phyloP scores from a whole-genome alignment of 345 rosid species.

The Theobroma cacao region DNA sequence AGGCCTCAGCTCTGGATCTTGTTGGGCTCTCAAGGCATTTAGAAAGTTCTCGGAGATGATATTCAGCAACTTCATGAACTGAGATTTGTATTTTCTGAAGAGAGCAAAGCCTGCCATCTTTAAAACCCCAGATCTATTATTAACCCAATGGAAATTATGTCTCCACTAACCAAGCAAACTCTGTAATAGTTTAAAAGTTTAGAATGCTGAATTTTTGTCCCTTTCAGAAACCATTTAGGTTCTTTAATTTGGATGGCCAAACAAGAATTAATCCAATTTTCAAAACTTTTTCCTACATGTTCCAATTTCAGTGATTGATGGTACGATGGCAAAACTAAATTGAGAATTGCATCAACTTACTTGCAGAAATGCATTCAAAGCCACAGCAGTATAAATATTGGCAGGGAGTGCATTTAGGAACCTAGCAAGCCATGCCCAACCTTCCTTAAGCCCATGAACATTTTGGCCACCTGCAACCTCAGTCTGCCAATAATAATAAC shows the following conservation, averaged over 20 bases:
- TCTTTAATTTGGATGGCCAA: not conserved
- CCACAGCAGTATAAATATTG: slow-evolving; percentile 66
- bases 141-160: not conserved
- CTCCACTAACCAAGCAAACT: not conserved
- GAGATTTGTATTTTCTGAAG: slow-evolving; percentile 54
- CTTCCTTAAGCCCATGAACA: slow-evolving; percentile 65
- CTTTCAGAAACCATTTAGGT: not conserved
- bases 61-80: slow-evolving; percentile 62
- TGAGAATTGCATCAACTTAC: slow-evolving; percentile 35
- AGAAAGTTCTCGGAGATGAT: slow-evolving; percentile 56
- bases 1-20: slow-evolving; percentile 42
- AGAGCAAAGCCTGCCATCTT: slow-evolving; percentile 86
- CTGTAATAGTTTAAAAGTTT: not conserved
- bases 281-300: not conserved
- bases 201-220: not conserved
- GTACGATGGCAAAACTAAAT: not conserved
- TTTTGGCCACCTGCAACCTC: slow-evolving; percentile 50
- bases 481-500: slow-evolving; percentile 44
- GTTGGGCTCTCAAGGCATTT: slow-evolving; percentile 41
- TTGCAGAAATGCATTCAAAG: slow-evolving; percentile 67
- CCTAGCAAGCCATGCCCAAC: slow-evolving; percentile 88
- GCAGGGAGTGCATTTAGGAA: slow-evolving; percentile 64
- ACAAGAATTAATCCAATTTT: not conserved
- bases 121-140: not conserved
- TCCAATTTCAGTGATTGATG: not conserved